These are phyloP conservation scores for Ceratobasidium sp. DNA, from an alignment of 1,284 basidiomycete genomes.

Conservation along the genomic window DNA sequence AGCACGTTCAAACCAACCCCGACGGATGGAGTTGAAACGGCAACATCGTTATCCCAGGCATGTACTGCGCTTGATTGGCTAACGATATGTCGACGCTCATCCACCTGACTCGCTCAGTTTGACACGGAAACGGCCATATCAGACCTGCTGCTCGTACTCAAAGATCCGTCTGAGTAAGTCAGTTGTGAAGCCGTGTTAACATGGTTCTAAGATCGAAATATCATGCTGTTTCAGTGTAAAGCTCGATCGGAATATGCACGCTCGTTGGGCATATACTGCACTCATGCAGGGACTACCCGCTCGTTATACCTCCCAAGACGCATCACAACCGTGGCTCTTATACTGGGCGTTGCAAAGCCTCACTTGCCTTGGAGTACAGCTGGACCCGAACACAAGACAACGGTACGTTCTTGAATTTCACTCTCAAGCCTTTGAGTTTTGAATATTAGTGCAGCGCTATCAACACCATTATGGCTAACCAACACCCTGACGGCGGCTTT, in stretches of 20 bases:
- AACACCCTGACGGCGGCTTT: slow-evolving; percentile 88
- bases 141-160: slow-evolving; percentile 25
- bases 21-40: slow-evolving; percentile 13
- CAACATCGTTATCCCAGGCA: slow-evolving; percentile 11
- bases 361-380: slow-evolving; percentile 73
- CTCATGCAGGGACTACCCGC: slow-evolving; percentile 78
- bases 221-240: neutral
- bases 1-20: slow-evolving; percentile 23
- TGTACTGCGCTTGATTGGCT: neutral
- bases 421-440: neutral
- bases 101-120: neutral
- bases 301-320: slow-evolving; percentile 83
- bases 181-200: neutral
- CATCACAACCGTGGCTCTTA: slow-evolving; percentile 90
- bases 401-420: slow-evolving; percentile 57
- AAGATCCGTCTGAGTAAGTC: slow-evolving; percentile 22
- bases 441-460: slow-evolving; percentile 62
- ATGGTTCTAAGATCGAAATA: neutral
- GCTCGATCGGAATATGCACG: slow-evolving; percentile 66
- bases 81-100: neutral
- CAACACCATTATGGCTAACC: slow-evolving; percentile 77
- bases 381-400: slow-evolving; percentile 78
- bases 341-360: slow-evolving; percentile 91
- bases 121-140: slow-evolving; percentile 24
- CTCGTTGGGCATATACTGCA: slow-evolving; percentile 72